Conservation (phyloP, 495 filamentous ascomycete species). For the Oidiodendron maius region DNA sequence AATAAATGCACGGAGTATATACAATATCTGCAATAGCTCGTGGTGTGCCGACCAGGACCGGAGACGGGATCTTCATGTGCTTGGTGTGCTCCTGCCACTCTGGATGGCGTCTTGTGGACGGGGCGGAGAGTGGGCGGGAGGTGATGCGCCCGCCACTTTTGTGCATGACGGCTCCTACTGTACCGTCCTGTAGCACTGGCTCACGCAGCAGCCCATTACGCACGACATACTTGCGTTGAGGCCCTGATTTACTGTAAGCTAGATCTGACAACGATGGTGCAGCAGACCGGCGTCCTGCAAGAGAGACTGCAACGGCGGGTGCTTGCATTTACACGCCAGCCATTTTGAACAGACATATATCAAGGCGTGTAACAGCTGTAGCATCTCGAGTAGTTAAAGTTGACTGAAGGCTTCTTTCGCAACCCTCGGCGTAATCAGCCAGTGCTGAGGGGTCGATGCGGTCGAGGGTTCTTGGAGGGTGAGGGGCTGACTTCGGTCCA, state of each 20-base stretch:
- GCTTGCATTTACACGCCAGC: slow-evolving; percentile 8
- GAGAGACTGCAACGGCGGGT: slow-evolving; percentile 13
- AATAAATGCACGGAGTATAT: no score
- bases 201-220: slow-evolving; percentile 6
- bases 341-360: no score
- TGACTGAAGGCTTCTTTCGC: no score
- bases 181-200: slow-evolving; percentile 1
- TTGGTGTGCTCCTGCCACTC: not conserved
- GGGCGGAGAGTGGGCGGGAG: slow-evolving; percentile 1
- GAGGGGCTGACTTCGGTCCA: no score
- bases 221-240: slow-evolving; percentile 21
- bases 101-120: not conserved
- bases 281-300: slow-evolving; percentile 11
- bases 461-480: no score
- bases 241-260: no score
- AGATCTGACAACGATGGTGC: slow-evolving; percentile 22
- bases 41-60: not conserved
- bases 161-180: slow-evolving; percentile 1
- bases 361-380: no score
- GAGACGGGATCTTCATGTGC: not conserved
- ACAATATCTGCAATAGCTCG: not conserved
- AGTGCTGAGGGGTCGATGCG: no score
- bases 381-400: no score
- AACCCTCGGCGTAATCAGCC: no score
- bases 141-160: slow-evolving; percentile 7